Base-by-base conservation (phyloP, 208 protist genomes). In the Leishmania aethiopica region DNA sequence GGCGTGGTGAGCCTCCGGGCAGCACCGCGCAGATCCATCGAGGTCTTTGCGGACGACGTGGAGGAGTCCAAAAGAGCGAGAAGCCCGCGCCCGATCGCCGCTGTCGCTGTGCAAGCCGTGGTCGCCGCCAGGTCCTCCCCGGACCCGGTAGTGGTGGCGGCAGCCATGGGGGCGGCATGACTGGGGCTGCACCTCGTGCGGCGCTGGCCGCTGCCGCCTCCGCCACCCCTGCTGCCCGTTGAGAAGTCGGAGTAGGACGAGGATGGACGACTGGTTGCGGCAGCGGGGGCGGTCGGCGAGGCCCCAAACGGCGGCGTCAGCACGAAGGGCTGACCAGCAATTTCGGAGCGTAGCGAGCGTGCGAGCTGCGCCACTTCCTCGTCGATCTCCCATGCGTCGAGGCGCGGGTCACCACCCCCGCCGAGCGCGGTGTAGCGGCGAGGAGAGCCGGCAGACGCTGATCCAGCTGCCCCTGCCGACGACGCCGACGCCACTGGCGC, bases 321-420 rank as follows among this genome's bases (percentile, higher is more conserved):
- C 37, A 85, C 42, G 76, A 88, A 86, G 53, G 60, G 81, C 59
- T 81, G 73, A 19, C 81, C 85, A 3, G 78, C 74, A 4, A 88
- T 76, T 55, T 82, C 75, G 15, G 81, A 85, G 17, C 77, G 81
- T 53, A 88, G 78, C 22, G 81, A 88, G 32, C 78, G 81, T 45
- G 74, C 66, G 40, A 80, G 82, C 74, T 84, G 85, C 77, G 77
- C 74, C 49, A 79, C 76, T 37, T 88, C 85, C 28, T 75, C 67
- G 75, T 67, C 62, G 35, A 32, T 32, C 28, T 66, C 69, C 49
- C 51, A 22, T 51, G 73, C 17, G 47, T 28, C 35, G 25, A 55
- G 47, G 53, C 25, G 51, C 32, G 28, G 51, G 51, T 32, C 19
- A 45, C 25, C 53, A 64, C 49, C 75, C 45, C 49, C 59, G 51